Evolutionary conservation across 306 rosid species (phyloP).

Genomic region (Abrus pulchellus): DNA sequence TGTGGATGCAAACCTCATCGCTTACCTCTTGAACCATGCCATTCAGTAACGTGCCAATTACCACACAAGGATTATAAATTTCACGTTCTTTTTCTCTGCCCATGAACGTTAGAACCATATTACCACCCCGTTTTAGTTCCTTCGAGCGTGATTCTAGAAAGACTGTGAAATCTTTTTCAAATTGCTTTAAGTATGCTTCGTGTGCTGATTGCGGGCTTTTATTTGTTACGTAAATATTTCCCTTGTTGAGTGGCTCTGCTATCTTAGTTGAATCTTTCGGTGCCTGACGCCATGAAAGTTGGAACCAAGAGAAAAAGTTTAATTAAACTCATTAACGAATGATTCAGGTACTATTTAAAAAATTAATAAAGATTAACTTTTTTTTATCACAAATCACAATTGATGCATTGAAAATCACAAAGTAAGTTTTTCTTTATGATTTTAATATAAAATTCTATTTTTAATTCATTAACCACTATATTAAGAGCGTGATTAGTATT

Average conservation of each 20-base stretch:
- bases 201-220: constrained; percentile 46
- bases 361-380: no score
- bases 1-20: neutral
- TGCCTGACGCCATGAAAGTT: constrained; percentile 25
- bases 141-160: constrained; percentile 54
- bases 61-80: constrained; percentile 27
- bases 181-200: constrained; percentile 48
- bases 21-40: constrained; percentile 64
- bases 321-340: neutral
- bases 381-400: no score
- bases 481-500: no score
- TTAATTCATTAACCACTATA: no score
- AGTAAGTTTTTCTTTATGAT: no score
- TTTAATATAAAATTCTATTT: no score
- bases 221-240: constrained; percentile 32
- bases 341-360: no score
- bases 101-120: constrained; percentile 53
- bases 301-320: neutral
- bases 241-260: constrained; percentile 37
- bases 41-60: constrained; percentile 50
- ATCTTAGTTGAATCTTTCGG: constrained; percentile 20
- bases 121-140: constrained; percentile 55
- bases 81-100: constrained; percentile 37
- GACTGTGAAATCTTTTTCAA: constrained; percentile 51
- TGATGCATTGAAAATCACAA: no score